A percentile compares a stretch with the other conserved stretches of the same genome.
These are phyloP conservation scores for Cucumis hystrix DNA, from an alignment of 306 rosid species.

Conservation along the genomic window DNA sequence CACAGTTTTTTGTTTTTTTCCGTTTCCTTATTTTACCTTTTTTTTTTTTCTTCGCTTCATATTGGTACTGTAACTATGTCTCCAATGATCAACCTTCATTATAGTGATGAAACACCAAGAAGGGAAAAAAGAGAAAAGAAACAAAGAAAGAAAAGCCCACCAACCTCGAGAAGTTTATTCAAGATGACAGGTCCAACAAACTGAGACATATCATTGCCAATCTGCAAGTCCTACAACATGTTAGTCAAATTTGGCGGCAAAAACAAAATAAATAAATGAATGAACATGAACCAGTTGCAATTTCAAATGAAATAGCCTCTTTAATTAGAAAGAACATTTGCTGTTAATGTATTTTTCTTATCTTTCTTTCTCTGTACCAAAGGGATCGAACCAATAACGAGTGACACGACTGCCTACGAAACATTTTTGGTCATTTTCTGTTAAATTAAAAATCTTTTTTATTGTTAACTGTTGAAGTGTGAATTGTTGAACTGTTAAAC, in stretches of 20 bases:
- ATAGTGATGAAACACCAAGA: not conserved
- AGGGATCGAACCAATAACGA: too few relatives aligned
- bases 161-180: slow-evolving; percentile 70
- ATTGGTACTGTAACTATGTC: too few relatives aligned
- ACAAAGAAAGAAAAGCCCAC: slow-evolving; percentile 7
- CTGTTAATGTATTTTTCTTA: not conserved
- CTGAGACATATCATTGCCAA: slow-evolving; percentile 79
- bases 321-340: not conserved
- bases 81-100: too few relatives aligned
- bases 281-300: slow-evolving; percentile 1
- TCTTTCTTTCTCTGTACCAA: too few relatives aligned
- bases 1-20: too few relatives aligned
- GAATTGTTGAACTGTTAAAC: not conserved
- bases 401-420: too few relatives aligned
- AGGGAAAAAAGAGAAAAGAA: not conserved
- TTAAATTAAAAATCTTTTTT: too few relatives aligned
- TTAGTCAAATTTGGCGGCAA: not conserved
- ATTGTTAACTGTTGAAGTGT: too few relatives aligned
- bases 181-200: slow-evolving; percentile 78
- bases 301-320: not conserved
- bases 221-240: slow-evolving; percentile 31
- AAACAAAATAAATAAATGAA: not conserved
- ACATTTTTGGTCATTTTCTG: too few relatives aligned
- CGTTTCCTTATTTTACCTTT: too few relatives aligned
- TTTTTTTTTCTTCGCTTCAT: too few relatives aligned